Evolutionary conservation across 2,329 filamentous ascomycete species (phyloP).

Genomic region (Berkeleyomyces rouxiae): DNA sequence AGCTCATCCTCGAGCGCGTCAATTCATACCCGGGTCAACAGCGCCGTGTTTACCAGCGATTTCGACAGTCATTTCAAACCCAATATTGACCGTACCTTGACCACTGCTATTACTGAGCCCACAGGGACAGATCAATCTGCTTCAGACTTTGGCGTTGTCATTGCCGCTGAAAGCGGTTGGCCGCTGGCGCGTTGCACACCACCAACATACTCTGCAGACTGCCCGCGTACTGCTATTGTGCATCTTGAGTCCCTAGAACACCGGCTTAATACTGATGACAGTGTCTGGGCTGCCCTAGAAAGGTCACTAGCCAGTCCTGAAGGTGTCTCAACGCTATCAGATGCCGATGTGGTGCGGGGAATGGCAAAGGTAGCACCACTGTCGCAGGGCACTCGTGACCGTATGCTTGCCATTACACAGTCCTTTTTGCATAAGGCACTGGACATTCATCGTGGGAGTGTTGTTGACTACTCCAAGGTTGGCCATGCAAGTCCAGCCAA

Average conservation of each 20-base stretch:
- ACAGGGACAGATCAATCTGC: constrained; percentile 15
- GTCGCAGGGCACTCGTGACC: constrained; percentile 40
- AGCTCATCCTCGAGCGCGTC: constrained; percentile 26
- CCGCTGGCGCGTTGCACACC: constrained; percentile 35
- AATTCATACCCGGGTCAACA: constrained; percentile 30
- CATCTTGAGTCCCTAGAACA: constrained; percentile 35
- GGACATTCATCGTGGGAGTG: constrained; percentile 41
- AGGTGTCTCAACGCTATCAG: background rate
- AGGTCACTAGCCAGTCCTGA: constrained; percentile 18
- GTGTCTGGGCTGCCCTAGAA: constrained; percentile 30
- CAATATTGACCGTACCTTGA: constrained; percentile 18
- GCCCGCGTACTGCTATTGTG: constrained; percentile 33
- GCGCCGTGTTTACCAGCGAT: constrained; percentile 28
- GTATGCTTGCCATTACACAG: constrained; percentile 55
- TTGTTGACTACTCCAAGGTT: constrained; percentile 11
- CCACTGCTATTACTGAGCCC: constrained; percentile 16
- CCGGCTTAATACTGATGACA: constrained; percentile 28
- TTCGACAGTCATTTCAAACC: constrained; percentile 22
- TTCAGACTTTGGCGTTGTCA: constrained; percentile 30
- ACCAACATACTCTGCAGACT: constrained; percentile 27
- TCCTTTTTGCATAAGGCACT: constrained; percentile 54
- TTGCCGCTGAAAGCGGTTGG: constrained; percentile 33
- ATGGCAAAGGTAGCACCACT: constrained; percentile 29
- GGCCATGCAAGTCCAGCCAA: constrained; percentile 29
- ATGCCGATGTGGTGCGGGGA: constrained; percentile 19